Base-by-base conservation (phyloP, 192 early-diverging fungal species). In the Lunasporangiospora selenospora region DNA sequence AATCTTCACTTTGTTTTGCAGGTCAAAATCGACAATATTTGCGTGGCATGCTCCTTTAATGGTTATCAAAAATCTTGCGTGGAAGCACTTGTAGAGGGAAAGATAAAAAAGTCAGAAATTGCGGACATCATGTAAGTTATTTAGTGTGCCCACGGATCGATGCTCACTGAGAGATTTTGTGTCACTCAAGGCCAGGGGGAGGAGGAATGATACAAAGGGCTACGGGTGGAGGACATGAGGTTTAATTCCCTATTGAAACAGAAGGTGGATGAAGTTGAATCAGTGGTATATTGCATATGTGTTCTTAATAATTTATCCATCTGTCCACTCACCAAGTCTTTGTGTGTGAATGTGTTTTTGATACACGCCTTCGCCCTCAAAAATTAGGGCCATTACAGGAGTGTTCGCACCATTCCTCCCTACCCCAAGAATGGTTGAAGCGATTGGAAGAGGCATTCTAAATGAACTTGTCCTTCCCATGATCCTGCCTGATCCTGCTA, bases 351-450 rank as follows among this genome's bases (percentile, higher is more conserved):
- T 57, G 43, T 44, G 4, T 58, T 58, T 58, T 6, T n/a, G n/a
- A n/a, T n/a, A n/a, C n/a, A n/a, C n/a, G n/a, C n/a, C n/a, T n/a
- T n/a, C n/a, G n/a, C n/a, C n/a, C n/a, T n/a, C n/a, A n/a, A n/a
- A 46, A 42, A 18, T 26, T 39, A 61, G 48, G 39, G 59, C 47
- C 0, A n/a, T 61, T 13, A 50, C 43, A 2, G 59, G 59, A 19
- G 26, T 61, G 12, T 51, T 61, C 21, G 59, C 59, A 13, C 46
- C 59, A 13, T 61, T 29, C 52, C 21, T 61, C 6, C 48, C 48
- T 0, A 61, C 59, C 4, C 19, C 23, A 32, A 40, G 59, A 8
- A 61, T 61, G 48, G 42, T 43, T 19, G 23, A n/a, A 6, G 27
- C 1, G 6, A 4, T 52, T 3, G n/a, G 12, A 37, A 52, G 48